Evolutionary conservation across 2,329 filamentous ascomycete species (phyloP).

Genomic region (Scedosporium aurantiacum): DNA sequence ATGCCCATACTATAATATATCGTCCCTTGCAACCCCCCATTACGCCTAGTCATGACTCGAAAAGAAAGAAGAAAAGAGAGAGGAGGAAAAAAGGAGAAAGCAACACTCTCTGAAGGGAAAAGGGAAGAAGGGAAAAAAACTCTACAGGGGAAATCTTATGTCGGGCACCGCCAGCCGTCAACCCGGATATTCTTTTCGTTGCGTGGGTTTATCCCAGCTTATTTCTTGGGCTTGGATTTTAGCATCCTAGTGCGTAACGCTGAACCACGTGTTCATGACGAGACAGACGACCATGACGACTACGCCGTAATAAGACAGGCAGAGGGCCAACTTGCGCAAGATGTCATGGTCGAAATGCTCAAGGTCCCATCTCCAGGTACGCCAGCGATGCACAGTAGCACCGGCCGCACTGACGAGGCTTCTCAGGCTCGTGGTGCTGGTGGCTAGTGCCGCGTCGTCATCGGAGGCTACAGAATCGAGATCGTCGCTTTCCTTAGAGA

Average conservation of each 20-base stretch:
- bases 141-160: too few relatives aligned
- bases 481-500: conserved; percentile 87
- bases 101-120: neutral
- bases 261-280: conserved; percentile 73
- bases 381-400: conserved; percentile 18
- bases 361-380: conserved; percentile 42
- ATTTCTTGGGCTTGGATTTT: too few relatives aligned
- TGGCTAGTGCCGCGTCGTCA: conserved; percentile 29
- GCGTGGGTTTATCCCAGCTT: too few relatives aligned
- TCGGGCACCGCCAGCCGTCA: too few relatives aligned
- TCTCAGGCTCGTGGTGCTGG: conserved; percentile 33
- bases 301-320: conserved; percentile 69
- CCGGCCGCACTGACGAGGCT: conserved; percentile 28
- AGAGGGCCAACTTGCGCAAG: conserved; percentile 64
- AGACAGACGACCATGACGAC: conserved; percentile 86
- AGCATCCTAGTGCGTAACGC: conserved; percentile 43
- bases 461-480: conserved; percentile 50
- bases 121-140: neutral
- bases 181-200: too few relatives aligned
- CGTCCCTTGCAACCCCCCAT: neutral
- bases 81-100: neutral
- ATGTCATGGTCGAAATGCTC: conserved; percentile 52
- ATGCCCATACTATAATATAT: neutral
- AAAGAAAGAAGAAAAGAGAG: neutral
- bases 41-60: neutral